Conservation (phyloP, 129 eudicot species). For the Flaveria sonorensis region DNA sequence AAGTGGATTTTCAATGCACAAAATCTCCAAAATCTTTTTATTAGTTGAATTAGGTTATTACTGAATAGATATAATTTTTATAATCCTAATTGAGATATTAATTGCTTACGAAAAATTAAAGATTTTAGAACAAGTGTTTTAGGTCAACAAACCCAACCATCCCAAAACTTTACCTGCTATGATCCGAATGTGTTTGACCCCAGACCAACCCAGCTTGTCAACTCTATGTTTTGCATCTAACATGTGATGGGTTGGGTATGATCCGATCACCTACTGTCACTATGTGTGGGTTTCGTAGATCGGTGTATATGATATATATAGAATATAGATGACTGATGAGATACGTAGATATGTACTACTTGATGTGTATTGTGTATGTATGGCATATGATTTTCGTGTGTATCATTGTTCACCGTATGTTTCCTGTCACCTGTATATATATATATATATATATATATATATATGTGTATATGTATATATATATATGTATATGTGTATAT, state of each 20-base stretch:
- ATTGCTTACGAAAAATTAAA: neutral
- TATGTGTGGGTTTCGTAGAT: too few species aligned
- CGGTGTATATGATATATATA: too few species aligned
- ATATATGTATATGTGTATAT: too few species aligned
- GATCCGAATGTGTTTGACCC: neutral
- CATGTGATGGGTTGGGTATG: neutral
- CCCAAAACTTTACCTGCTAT: neutral
- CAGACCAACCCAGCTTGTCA: neutral
- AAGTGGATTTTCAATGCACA: neutral
- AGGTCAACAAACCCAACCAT: conserved; percentile 10
- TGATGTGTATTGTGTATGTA: too few species aligned
- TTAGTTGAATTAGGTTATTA: neutral
- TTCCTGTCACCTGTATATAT: too few species aligned
- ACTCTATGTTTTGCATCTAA: neutral
- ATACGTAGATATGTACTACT: too few species aligned
- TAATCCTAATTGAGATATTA: neutral
- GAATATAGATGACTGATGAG: too few species aligned
- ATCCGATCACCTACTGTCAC: too few species aligned
- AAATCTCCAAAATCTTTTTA: neutral
- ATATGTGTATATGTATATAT: too few species aligned
- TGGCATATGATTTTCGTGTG: too few species aligned
- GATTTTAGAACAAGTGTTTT: neutral
- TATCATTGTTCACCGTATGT: too few species aligned
- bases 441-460: too few species aligned
- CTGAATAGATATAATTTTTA: neutral